Conservation (phyloP, 2,329 filamentous ascomycete genomes). For the Cytospora piceae region DNA sequence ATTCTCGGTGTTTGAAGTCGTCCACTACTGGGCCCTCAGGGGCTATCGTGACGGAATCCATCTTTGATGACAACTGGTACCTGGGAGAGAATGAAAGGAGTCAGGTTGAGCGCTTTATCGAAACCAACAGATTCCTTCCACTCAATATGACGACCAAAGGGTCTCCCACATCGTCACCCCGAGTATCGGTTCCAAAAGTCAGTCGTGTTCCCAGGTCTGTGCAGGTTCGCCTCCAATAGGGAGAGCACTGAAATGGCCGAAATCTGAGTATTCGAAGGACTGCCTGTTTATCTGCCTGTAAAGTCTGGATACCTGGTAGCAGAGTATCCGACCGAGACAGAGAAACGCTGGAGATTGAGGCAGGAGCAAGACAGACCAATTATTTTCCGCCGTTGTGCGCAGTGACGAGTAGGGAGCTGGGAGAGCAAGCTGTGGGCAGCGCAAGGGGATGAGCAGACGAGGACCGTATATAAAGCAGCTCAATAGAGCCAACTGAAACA, state of each 20-base stretch:
- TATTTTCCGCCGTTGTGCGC: conserved; percentile 34
- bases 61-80: not conserved
- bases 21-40: conserved; percentile 31
- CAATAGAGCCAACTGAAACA: conserved; percentile 31
- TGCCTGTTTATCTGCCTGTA: not conserved
- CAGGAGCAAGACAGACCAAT: conserved; percentile 31
- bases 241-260: conserved; percentile 7
- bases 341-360: conserved; percentile 2
- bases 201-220: conserved; percentile 8
- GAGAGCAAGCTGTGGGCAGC: conserved; percentile 28
- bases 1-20: conserved; percentile 38
- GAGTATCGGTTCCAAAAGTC: conserved; percentile 4
- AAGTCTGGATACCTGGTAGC: not conserved
- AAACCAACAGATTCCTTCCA: not conserved
- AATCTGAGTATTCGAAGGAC: not conserved
- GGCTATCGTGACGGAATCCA: conserved; percentile 19
- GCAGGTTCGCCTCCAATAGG: conserved; percentile 8
- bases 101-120: not conserved
- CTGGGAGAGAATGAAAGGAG: not conserved
- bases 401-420: conserved; percentile 30
- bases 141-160: not conserved
- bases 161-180: conserved; percentile 22
- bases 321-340: conserved; percentile 29
- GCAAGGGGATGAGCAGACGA: conserved; percentile 25
- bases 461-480: conserved; percentile 31